phyloP scores from a whole-genome alignment of 805 yeast species.

The Yamadazyma sp. region DNA sequence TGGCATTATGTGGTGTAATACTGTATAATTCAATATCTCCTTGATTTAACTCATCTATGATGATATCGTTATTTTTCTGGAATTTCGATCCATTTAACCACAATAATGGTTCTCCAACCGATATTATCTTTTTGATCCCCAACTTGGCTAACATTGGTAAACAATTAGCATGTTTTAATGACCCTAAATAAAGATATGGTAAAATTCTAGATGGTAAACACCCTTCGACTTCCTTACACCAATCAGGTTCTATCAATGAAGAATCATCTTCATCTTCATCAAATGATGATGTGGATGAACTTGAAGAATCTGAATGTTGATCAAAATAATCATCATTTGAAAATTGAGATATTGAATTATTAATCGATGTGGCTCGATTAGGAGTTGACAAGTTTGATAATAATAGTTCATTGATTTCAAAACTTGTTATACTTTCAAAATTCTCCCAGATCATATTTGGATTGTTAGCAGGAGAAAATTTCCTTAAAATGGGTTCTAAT shows the following conservation, averaged over 20 bases:
- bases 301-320: neutral
- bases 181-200: conserved; percentile 83
- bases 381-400: conserved; percentile 11
- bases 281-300: conserved; percentile 2
- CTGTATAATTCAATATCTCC: conserved; percentile 31
- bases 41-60: conserved; percentile 19
- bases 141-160: conserved; percentile 58
- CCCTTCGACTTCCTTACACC: conserved; percentile 51
- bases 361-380: too few species aligned
- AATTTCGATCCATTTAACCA: conserved; percentile 52
- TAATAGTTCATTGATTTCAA: conserved; percentile 34
- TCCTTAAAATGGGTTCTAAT: conserved; percentile 58
- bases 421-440: conserved; percentile 25
- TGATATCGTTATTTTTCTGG: conserved; percentile 20
- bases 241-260: conserved; percentile 13
- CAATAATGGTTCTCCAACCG: conserved; percentile 77
- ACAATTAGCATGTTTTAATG: conserved; percentile 76
- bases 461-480: conserved; percentile 50
- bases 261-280: neutral
- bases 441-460: conserved; percentile 24
- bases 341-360: neutral
- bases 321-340: neutral
- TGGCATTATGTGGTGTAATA: conserved; percentile 18
- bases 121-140: conserved; percentile 71
- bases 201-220: conserved; percentile 80